Evolutionary conservation across 106 monocot species (phyloP), one percentile per base, ranked within the genome.

Genomic region (Allium fistulosum): DNA sequence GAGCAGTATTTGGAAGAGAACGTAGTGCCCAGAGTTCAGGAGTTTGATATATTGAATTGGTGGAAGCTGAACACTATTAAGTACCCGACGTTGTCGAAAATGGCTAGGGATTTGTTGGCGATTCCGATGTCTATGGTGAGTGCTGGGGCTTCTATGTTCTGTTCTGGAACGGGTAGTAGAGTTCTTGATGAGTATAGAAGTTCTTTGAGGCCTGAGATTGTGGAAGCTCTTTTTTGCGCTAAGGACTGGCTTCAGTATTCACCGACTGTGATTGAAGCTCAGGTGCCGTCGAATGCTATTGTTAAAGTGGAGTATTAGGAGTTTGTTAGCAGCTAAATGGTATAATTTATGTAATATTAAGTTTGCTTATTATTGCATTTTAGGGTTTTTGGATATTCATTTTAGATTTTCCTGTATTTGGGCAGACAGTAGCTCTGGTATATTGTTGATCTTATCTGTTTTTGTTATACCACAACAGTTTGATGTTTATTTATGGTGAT

Each of bases 1-100:
- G 95, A 95, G 10, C 95, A 91, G 78, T 95, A 95, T 63, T 73
- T 95, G 17, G 95, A 95, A 26, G 95, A 95, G 66, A 57, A 77
- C 45, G 83, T 95, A 37, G 71, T 85, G n/a, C 81, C 95, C 11
- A 78, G 91, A 11, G 81, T 85, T 64, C 85, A 81, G 49, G 88
- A 80, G 56, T 95, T 95, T 80, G 95, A 95, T 53, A 88, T 95
- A 65, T 50, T 95, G 61, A 75, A 81, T 74, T 95, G 95, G 95
- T 95, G 95, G 95, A 95, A 79, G 78, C 81, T 91, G n/a, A 95
- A 95, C 58, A 81, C 69, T 50, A 48, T 95, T 22, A 88, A 88
- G 81, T 95, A 83, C 58, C 95, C 95, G 10, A 82, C 85, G 0
- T 83, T 95, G 3, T 91, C 88, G 11, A 95, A 86, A 74, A 91